Evolutionary conservation across 768 basidiomycete species (phyloP).

Genomic region (Lactifluus hygrophoroides): DNA sequence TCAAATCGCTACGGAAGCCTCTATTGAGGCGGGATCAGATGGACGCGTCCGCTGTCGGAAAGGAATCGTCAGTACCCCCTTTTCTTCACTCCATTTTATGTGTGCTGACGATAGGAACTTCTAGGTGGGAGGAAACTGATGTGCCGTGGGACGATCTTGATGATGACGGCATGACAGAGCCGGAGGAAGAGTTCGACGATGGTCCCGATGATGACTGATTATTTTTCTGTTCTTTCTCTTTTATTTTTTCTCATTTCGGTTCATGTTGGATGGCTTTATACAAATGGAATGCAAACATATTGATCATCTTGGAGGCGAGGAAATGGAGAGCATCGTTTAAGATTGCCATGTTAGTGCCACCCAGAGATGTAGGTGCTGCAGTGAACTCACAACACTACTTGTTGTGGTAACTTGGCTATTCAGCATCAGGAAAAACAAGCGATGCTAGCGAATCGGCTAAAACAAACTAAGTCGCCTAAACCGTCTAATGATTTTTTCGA

Average conservation of each 20-base stretch:
- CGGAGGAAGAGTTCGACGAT: not conserved
- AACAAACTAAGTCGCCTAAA: too few species aligned
- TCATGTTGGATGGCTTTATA: not conserved
- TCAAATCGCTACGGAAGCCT: not conserved
- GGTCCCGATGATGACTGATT: not conserved
- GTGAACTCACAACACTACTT: not conserved
- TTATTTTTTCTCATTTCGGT: not conserved
- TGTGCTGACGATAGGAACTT: not conserved
- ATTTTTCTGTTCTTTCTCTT: not conserved
- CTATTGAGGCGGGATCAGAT: not conserved
- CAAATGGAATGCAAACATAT: not conserved
- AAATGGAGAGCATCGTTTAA: not conserved
- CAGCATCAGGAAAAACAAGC: too few species aligned
- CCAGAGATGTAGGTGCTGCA: not conserved
- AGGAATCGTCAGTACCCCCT: not conserved
- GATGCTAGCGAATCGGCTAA: too few species aligned
- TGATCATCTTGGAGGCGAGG: not conserved
- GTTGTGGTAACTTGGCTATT: too few species aligned
- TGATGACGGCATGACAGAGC: slow-evolving; percentile 5
- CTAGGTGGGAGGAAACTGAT: slow-evolving; percentile 9
- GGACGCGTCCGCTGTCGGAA: not conserved
- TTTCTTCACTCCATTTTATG: not conserved
- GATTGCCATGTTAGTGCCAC: not conserved
- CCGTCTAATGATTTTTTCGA: too few species aligned
- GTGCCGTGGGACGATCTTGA: slow-evolving; percentile 10